Conservation (phyloP, 225 moss, liverwort and hornwort species). For the Straminergon stramineum region DNA sequence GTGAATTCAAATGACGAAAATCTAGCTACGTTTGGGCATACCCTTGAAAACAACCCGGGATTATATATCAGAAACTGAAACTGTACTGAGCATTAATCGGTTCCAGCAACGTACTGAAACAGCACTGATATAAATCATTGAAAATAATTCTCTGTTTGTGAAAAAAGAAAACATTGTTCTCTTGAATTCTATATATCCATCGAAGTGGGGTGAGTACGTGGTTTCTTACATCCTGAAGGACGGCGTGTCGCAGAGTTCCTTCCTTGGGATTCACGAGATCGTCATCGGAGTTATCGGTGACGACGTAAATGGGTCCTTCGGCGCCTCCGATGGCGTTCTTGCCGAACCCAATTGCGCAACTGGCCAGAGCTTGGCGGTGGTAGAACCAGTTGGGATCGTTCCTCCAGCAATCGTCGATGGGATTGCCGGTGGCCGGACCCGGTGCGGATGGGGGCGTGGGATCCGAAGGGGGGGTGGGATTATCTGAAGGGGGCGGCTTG, state of each 20-base stretch:
- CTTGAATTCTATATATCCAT: neutral
- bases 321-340: constrained; percentile 20
- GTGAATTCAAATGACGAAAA: neutral
- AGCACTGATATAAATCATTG: neutral
- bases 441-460: neutral
- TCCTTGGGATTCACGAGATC: constrained; percentile 16
- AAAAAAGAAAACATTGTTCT: neutral
- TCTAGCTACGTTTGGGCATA: neutral
- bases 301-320: constrained; percentile 14
- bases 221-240: constrained; percentile 11
- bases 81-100: neutral
- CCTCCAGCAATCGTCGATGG: constrained; percentile 41
- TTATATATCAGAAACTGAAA: neutral
- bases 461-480: neutral
- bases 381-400: constrained; percentile 9
- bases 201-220: neutral
- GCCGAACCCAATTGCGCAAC: constrained; percentile 29
- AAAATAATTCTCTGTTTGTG: neutral
- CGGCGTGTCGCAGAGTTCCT: constrained; percentile 26
- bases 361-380: constrained; percentile 18
- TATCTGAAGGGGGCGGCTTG: neutral
- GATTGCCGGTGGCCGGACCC: neutral
- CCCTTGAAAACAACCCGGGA: neutral
- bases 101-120: neutral
- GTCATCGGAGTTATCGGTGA: constrained; percentile 15